Evolutionary conservation across 768 basidiomycete species (phyloP), one percentile per base, ranked within the genome.

Genomic region (Termitomyces heimii): DNA sequence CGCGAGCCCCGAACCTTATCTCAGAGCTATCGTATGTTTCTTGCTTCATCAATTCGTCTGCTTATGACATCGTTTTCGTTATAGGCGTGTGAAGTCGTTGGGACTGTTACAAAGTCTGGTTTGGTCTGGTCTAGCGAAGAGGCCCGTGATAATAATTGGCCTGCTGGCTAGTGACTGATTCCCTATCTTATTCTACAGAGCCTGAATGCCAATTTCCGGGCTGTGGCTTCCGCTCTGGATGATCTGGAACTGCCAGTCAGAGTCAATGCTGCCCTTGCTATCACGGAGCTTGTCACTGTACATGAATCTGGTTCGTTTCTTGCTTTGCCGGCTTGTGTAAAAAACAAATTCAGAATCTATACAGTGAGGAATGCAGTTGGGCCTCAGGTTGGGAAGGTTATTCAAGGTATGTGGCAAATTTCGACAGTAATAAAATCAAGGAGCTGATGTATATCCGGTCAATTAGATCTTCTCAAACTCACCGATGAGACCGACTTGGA

Each of bases 401-500:
- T 95, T 57, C 89, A 93, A 76, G 88, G 90, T 88, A 61, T 42
- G 73, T 58, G 20, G 32, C 20, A 24, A 44, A n/a, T 8, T 35
- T 22, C 32, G 50, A 32, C n/a, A 48, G 13, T 52, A 39, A 42
- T 28, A 24, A 35, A 4, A 9, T 16, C 32, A 20, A 40, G 18
- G 29, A 37, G 8, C 40, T 40, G 22, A 44, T 26, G 16, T 54
- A 24, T 26, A 5, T 52, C 6, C 3, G n/a, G 4, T 52, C 28
- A 31, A 12, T 20, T 59, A 91, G 91, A 89, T 67, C 75, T 94
- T n/a, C 80, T 94, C 63, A 92, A 91, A 68, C 78, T 96, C 44
- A 85, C 89, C n/a, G 89, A 94, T 67, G 90, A 94, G 71, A 92
- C 91, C 45, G 93, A 95, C 68, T 74, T 96, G 44, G 92, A 95